Evolutionary conservation across 495 filamentous ascomycete species (phyloP).

Genomic region (Neurospora sp.): DNA sequence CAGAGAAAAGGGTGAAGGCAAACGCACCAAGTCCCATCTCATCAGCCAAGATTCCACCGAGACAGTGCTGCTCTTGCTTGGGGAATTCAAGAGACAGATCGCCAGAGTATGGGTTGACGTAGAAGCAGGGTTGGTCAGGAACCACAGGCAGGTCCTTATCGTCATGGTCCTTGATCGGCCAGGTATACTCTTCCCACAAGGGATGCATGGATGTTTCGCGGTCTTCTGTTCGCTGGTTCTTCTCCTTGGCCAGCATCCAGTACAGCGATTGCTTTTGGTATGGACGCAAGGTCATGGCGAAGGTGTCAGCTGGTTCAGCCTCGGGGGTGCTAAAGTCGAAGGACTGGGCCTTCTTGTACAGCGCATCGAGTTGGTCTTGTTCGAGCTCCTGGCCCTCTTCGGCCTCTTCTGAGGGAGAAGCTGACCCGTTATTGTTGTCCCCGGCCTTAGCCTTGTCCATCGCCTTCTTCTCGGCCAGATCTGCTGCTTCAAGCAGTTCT

Average conservation of each 20-base stretch:
- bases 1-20: not conserved
- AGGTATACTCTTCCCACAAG: slow-evolving; percentile 90
- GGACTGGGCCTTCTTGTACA: slow-evolving; percentile 93
- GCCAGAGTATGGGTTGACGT: slow-evolving; percentile 93
- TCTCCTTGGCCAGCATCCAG: slow-evolving; percentile 95
- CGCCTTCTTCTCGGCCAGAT: slow-evolving; percentile 71
- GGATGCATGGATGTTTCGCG: slow-evolving; percentile 82
- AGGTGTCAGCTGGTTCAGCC: slow-evolving; percentile 69
- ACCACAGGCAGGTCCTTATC: slow-evolving; percentile 59
- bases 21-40: slow-evolving; percentile 60
- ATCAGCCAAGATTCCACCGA: slow-evolving; percentile 88
- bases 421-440: slow-evolving; percentile 35
- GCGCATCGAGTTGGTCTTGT: slow-evolving; percentile 84
- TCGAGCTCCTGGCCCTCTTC: slow-evolving; percentile 85
- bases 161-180: slow-evolving; percentile 82
- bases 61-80: slow-evolving; percentile 84
- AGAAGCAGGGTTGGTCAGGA: slow-evolving; percentile 60
- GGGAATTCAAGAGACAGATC: slow-evolving; percentile 91
- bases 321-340: slow-evolving; percentile 91
- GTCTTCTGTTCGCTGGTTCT: slow-evolving; percentile 52
- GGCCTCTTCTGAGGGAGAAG: slow-evolving; percentile 47
- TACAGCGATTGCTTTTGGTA: slow-evolving; percentile 93
- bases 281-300: slow-evolving; percentile 72
- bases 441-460: slow-evolving; percentile 30
- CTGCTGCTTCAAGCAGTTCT: slow-evolving; percentile 74